These are phyloP conservation scores for Trifolium repens DNA, from an alignment of 306 rosid species.

Conservation along the genomic window DNA sequence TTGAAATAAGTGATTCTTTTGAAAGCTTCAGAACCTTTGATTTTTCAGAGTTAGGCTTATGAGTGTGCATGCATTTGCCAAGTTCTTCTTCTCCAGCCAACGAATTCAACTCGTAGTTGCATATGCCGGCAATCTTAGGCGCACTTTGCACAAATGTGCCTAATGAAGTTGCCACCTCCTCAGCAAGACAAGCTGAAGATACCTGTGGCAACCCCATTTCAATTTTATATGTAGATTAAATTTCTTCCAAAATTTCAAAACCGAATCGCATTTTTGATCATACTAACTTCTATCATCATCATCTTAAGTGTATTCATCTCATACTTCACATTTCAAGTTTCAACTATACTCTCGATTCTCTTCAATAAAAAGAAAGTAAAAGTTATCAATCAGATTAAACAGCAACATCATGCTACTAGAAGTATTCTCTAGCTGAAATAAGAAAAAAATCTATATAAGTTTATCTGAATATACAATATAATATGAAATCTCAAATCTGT, in stretches of 20 bases:
- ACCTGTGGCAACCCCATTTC: slow-evolving; percentile 77
- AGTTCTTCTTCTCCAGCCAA: slow-evolving; percentile 52
- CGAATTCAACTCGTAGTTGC: slow-evolving; percentile 61
- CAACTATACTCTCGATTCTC: not conserved
- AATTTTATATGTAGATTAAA: slow-evolving; percentile 1
- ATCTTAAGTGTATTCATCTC: no score
- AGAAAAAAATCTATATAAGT: slow-evolving; percentile 30
- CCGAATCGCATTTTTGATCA: slow-evolving; percentile 20
- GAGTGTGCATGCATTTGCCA: slow-evolving; percentile 48
- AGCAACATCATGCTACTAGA: slow-evolving; percentile 25
- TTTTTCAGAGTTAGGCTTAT: slow-evolving; percentile 48
- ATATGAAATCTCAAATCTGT: slow-evolving; percentile 2
- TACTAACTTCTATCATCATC: not conserved
- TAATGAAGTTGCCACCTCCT: slow-evolving; percentile 65
- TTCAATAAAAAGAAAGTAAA: not conserved
- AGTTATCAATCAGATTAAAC: slow-evolving; percentile 31
- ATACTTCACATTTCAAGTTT: no score
- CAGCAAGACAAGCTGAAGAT: slow-evolving; percentile 58
- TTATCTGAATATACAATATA: slow-evolving; percentile 19
- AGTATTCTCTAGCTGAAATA: slow-evolving; percentile 43
- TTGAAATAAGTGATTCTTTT: slow-evolving; percentile 49
- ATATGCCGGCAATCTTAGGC: slow-evolving; percentile 47
- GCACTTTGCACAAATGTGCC: slow-evolving; percentile 59
- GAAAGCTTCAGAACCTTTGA: slow-evolving; percentile 48
- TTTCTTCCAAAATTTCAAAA: slow-evolving; percentile 40